Percentiles rank a stretch among this genome's conserved stretches.
Conservation (phyloP, 2,329 filamentous ascomycete species). For the Phaeosphaeriaceae sp. region DNA sequence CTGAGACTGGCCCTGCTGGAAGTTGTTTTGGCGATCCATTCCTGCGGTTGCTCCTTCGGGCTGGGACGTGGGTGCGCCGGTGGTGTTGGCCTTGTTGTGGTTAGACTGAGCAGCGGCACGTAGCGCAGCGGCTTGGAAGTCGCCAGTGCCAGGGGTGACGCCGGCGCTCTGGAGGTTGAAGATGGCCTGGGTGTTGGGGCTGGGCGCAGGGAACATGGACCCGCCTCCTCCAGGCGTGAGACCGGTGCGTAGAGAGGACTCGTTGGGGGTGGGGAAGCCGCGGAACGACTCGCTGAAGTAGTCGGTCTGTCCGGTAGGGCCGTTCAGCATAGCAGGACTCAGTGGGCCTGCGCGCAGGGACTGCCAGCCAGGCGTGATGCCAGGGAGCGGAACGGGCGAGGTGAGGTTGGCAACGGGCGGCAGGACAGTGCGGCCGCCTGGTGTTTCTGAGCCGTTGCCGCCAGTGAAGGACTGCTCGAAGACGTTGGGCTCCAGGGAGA, state of each 20-base stretch:
- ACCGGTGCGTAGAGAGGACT: conserved; percentile 90
- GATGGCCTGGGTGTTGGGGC: conserved; percentile 83
- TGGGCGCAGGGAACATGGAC: conserved; percentile 95
- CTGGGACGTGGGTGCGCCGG: conserved; percentile 53
- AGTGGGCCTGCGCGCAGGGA: conserved; percentile 90
- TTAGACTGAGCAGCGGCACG: conserved; percentile 69
- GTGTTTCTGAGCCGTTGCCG: conserved; percentile 69
- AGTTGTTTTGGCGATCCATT: conserved; percentile 65
- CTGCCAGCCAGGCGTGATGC: conserved; percentile 81
- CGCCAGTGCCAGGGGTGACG: conserved; percentile 87
- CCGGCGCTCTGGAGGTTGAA: conserved; percentile 82
- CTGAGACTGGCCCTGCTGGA: conserved; percentile 51
- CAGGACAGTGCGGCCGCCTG: conserved; percentile 75
- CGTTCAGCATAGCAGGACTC: conserved; percentile 96
- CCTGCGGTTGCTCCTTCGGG: conserved; percentile 51
- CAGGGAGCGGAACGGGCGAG: conserved; percentile 82
- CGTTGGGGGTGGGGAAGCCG: conserved; percentile 93
- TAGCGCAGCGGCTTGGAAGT: conserved; percentile 93
- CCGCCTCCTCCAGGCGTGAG: conserved; percentile 93
- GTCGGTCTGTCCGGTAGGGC: conserved; percentile 74
- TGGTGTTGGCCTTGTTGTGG: conserved; percentile 52
- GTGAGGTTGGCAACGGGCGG: conserved; percentile 91
- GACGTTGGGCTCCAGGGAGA: conserved; percentile 89
- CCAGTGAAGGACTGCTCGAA: conserved; percentile 91
- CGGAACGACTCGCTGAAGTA: conserved; percentile 89